Conservation (phyloP, 2,329 filamentous ascomycete species). For the Trichoderma breve region DNA sequence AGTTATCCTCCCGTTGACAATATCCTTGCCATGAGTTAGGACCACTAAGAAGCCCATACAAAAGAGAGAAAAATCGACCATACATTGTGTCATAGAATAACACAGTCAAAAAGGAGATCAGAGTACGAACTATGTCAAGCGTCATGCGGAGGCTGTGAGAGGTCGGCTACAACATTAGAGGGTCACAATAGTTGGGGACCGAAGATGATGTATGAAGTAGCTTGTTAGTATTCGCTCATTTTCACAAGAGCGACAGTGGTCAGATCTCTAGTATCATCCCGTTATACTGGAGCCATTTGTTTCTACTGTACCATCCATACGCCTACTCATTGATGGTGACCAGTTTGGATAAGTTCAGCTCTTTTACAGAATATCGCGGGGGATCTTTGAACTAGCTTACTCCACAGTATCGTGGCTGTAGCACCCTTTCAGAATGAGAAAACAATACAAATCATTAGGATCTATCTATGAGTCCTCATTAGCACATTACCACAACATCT, state of each 20-base stretch:
- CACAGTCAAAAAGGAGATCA: background rate
- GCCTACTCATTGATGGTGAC: background rate
- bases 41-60: background rate
- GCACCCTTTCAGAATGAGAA: background rate
- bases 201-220: background rate
- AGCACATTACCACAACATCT: background rate
- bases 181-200: background rate
- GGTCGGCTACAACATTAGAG: background rate
- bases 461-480: background rate
- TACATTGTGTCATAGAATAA: background rate
- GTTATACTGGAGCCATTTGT: background rate
- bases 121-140: background rate
- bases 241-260: background rate
- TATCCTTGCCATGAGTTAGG: background rate
- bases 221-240: background rate
- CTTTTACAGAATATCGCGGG: background rate
- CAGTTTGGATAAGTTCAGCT: background rate
- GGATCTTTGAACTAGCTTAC: background rate
- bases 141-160: background rate
- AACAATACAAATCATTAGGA: background rate
- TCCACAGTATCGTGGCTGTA: background rate
- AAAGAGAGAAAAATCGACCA: background rate
- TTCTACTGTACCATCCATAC: background rate
- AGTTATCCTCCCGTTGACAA: background rate
- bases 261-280: background rate